Evolutionary conservation across 495 filamentous ascomycete genomes (phyloP), one percentile per base, ranked within the genome.

Genomic region (Geopyxis carbonaria): DNA sequence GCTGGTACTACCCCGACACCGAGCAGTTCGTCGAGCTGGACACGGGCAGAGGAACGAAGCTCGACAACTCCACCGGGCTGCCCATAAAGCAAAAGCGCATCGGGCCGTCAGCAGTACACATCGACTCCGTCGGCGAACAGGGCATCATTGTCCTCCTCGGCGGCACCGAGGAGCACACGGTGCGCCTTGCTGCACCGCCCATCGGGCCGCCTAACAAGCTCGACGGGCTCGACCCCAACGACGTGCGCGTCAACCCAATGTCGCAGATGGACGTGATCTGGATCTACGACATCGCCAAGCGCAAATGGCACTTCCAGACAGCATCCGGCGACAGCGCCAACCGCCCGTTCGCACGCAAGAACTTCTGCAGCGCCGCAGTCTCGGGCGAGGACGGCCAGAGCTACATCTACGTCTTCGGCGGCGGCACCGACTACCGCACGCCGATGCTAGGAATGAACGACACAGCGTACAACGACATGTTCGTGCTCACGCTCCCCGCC

Each of bases 211-310:
- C 1, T 2, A 39, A 31, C 11, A 27, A 8, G 6, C 18, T 1
- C 7, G 37, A 18, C 13, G 37, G 37, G 21, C 25, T 39, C 19
- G 20, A 39, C 24, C 37, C 37, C 7, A 9, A 19, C 4, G 37
- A 39, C 14, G 13, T 39, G 9, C 37, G 37, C 19, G 2, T 39
- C 7, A 39, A 39, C 37, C 37, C 37, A 15, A 39, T 39, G 37
- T 39, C 37, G 4, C 37, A 39, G 31, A 39, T 39, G 37, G 37
- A 39, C 18, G 31, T 27, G 13, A 33, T 39, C 22, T 39, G 37
- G 37, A 39, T 39, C 18, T 39, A 39, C 7, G 37, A 39, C 18
- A 39, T 39, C 13, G 37, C 14, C 11, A 8, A 13, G 2, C 22
- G 24, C 13, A 27, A 11, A 14, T 39, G 37, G 37, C 25, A 28